Percentiles rank a stretch among this genome's conserved stretches.
These are phyloP conservation scores for Haplosporangium gracile DNA, from an alignment of 192 early-diverging fungal species.

Conservation along the genomic window DNA sequence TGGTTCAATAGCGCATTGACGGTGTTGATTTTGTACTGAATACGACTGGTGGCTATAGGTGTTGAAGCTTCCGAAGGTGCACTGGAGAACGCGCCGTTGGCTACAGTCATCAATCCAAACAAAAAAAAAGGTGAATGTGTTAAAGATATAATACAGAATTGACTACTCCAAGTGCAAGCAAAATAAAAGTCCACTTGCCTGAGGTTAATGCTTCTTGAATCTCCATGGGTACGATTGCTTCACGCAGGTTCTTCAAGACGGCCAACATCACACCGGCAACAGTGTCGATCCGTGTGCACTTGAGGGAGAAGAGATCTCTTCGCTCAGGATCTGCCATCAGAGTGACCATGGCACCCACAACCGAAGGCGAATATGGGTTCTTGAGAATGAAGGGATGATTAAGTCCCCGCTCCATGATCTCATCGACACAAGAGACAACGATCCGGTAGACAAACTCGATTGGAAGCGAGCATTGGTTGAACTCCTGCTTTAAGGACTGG, in stretches of 20 bases:
- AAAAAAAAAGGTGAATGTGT: not conserved
- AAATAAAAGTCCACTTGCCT: conserved; percentile 16
- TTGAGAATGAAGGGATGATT: conserved; percentile 51
- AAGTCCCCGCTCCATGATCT: conserved; percentile 52
- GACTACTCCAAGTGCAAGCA: not conserved
- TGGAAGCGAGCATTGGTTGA: conserved; percentile 55
- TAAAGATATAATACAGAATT: not conserved
- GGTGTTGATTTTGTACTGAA: conserved; percentile 44
- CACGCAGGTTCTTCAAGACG: conserved; percentile 45
- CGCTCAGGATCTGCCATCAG: conserved; percentile 52
- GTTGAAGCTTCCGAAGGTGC: conserved; percentile 18
- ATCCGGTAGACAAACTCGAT: conserved; percentile 53
- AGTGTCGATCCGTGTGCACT: conserved; percentile 52
- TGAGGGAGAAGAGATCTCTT: conserved; percentile 41
- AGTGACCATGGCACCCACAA: conserved; percentile 39
- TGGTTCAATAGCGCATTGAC: conserved; percentile 47
- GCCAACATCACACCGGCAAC: conserved; percentile 51
- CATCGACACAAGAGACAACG: conserved; percentile 45
- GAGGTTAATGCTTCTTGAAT: conserved; percentile 48
- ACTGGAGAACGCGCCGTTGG: not conserved
- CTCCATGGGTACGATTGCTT: conserved; percentile 49
- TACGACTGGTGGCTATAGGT: conserved; percentile 21
- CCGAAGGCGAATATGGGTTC: conserved; percentile 44
- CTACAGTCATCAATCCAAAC: not conserved
- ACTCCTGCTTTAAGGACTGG: conserved; percentile 41